These are phyloP conservation scores for Poa annua DNA, from an alignment of 176 grass and related monocot genomes.

Conservation along the genomic window DNA sequence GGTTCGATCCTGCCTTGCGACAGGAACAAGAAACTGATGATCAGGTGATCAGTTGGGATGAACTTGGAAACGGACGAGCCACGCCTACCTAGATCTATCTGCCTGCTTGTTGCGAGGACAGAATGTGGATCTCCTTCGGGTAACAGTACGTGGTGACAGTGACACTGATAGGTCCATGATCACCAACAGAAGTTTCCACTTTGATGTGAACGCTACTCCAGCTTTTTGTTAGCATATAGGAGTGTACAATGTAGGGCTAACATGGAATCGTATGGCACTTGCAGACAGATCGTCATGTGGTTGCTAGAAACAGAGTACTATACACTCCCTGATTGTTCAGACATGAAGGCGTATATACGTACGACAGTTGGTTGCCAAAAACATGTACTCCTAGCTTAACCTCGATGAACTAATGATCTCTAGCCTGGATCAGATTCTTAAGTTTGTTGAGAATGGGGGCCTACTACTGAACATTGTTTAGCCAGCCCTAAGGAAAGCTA, in stretches of 20 bases:
- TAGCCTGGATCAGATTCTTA: background rate
- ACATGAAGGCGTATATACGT: background rate
- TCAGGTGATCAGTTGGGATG: background rate
- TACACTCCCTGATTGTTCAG: background rate
- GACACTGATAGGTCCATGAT: constrained; percentile 24
- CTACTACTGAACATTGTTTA: background rate
- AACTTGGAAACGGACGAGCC: background rate
- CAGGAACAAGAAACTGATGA: background rate
- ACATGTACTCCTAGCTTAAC: background rate
- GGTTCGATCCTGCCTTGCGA: background rate
- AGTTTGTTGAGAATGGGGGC: constrained; percentile 23
- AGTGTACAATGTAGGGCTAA: background rate
- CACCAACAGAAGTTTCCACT: constrained; percentile 9
- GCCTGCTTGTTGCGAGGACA: constrained; percentile 30
- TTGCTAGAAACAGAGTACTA: constrained; percentile 1
- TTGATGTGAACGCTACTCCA: background rate
- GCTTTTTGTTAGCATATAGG: background rate
- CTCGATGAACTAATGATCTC: background rate
- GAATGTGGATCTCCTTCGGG: background rate
- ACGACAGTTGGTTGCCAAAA: background rate
- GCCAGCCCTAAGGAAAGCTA: background rate
- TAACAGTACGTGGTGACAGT: background rate
- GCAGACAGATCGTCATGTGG: background rate
- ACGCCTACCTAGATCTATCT: constrained; percentile 22
- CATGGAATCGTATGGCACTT: background rate